Evolutionary conservation across 2,329 filamentous ascomycete genomes (phyloP).

Genomic region (Exophiala sp.): DNA sequence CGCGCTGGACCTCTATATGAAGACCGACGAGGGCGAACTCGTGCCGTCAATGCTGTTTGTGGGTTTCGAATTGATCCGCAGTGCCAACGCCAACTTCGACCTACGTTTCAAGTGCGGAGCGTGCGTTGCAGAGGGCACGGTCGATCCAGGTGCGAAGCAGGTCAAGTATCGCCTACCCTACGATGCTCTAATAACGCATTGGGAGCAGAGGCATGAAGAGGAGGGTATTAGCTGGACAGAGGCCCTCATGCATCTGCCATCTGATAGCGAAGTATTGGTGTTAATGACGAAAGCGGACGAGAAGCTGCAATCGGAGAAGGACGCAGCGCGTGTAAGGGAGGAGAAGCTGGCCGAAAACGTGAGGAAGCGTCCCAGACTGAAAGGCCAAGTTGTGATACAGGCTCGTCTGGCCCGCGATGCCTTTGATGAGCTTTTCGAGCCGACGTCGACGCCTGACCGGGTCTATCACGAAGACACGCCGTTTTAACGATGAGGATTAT

Average conservation of each 20-base stretch:
- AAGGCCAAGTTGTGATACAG: conserved; percentile 17
- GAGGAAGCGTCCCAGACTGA: conserved; percentile 20
- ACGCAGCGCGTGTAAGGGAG: conserved; percentile 4
- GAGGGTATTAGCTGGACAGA: conserved; percentile 7
- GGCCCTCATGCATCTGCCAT: conserved; percentile 24
- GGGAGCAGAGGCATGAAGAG: conserved; percentile 20
- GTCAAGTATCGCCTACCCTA: conserved; percentile 16
- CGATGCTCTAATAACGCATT: conserved; percentile 21
- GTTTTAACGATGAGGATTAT: too few species aligned
- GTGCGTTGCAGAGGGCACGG: conserved; percentile 17
- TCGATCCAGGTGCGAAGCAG: conserved; percentile 7
- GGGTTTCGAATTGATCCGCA: conserved; percentile 10
- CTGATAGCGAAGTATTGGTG: conserved; percentile 22
- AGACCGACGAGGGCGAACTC: neutral
- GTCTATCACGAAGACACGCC: too few species aligned
- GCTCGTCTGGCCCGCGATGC: conserved; percentile 10
- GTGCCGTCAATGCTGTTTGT: conserved; percentile 5
- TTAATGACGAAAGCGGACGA: conserved; percentile 18
- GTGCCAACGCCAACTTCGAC: conserved; percentile 17
- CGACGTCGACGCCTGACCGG: too few species aligned
- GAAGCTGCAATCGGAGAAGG: conserved; percentile 18
- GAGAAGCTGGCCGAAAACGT: conserved; percentile 3
- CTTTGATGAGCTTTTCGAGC: conserved; percentile 17
- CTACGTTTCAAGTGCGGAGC: conserved; percentile 24
- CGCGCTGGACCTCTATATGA: conserved; percentile 20